These are phyloP conservation scores for Fusarium domesticum DNA, from an alignment of 2,329 filamentous ascomycete species.

Conservation along the genomic window DNA sequence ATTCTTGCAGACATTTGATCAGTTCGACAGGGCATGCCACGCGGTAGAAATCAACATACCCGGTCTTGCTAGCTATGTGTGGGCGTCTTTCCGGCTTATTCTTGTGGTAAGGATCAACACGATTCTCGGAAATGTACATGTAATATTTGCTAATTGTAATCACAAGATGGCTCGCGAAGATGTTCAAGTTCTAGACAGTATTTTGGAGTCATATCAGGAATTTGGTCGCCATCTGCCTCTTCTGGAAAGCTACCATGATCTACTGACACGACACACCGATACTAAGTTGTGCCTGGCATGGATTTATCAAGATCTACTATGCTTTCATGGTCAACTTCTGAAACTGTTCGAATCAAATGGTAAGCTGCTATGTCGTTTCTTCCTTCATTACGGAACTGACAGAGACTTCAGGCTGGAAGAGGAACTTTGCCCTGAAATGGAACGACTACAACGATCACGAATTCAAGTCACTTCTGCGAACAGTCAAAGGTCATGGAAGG, in stretches of 20 bases:
- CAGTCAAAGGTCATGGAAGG: neutral
- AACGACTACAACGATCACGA: neutral
- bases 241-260: neutral
- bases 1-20: neutral
- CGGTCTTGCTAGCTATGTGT: conserved; percentile 1
- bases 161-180: conserved; percentile 1
- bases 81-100: conserved; percentile 3
- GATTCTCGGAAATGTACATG: too few species aligned
- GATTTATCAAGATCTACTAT: conserved; percentile 4
- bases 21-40: conserved; percentile 1
- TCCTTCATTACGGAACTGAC: neutral
- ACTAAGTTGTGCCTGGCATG: conserved; percentile 2
- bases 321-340: neutral
- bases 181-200: neutral
- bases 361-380: too few species aligned
- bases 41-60: neutral
- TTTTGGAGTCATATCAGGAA: conserved; percentile 1
- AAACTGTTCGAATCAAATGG: conserved; percentile 1
- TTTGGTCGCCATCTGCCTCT: conserved; percentile 2
- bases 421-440: conserved; percentile 2
- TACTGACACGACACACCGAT: neutral
- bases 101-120: neutral
- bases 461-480: neutral
- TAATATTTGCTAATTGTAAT: neutral
- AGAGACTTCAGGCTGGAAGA: conserved; percentile 5